Conservation (phyloP, 2,329 filamentous ascomycete genomes). For the Xylariomycetidae sp. region DNA sequence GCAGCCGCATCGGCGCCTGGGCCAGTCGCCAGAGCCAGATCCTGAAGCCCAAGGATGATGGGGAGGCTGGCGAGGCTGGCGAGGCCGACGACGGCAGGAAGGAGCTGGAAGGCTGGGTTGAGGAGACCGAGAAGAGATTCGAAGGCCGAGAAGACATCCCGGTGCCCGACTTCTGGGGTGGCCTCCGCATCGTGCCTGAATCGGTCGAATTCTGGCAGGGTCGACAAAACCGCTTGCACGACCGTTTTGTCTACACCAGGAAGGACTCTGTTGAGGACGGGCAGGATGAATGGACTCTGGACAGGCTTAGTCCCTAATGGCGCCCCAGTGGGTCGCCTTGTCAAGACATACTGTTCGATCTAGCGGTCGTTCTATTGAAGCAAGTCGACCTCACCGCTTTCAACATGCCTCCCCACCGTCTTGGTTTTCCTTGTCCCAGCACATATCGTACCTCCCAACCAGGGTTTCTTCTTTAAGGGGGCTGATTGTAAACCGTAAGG, state of each 20-base stretch:
- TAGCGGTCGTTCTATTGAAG: too few relatives aligned
- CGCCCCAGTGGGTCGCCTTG: neutral
- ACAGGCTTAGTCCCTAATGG: conserved; percentile 66
- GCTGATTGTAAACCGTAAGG: too few relatives aligned
- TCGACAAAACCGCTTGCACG: conserved; percentile 80
- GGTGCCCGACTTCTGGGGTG: conserved; percentile 92
- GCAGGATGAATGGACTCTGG: conserved; percentile 55
- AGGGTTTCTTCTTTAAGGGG: too few relatives aligned
- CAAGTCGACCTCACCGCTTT: too few relatives aligned
- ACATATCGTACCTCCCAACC: too few relatives aligned
- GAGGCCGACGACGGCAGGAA: conserved; percentile 60
- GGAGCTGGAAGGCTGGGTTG: conserved; percentile 70
- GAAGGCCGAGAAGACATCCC: conserved; percentile 73
- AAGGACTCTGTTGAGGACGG: conserved; percentile 36
- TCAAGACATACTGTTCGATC: neutral
- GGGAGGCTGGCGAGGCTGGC: conserved; percentile 11
- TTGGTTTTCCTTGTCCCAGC: too few relatives aligned
- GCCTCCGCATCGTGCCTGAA: conserved; percentile 77
- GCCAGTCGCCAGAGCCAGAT: conserved; percentile 83
- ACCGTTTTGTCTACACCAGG: conserved; percentile 79
- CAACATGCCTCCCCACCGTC: too few relatives aligned
- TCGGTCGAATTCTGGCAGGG: conserved; percentile 96
- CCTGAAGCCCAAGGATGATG: conserved; percentile 50
- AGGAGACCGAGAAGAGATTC: conserved; percentile 70
- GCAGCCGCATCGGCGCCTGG: conserved; percentile 85